Conservation (phyloP, 352 stramenopile species). For the Phytopythium kandeliae region DNA sequence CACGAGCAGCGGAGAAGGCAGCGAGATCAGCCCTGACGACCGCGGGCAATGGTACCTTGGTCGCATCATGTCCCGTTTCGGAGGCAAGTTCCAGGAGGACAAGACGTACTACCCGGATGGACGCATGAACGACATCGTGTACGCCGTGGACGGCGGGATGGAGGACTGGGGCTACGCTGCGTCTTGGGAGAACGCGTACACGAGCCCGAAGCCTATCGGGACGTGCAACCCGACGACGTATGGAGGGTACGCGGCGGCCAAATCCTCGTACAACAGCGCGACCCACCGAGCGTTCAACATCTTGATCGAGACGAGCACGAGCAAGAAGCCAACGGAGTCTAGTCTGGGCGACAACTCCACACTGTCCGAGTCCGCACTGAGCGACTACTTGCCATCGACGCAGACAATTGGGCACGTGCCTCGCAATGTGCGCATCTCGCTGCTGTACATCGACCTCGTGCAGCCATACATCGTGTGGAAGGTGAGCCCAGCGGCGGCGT, state of each 20-base stretch:
- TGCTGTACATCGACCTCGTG: conserved; percentile 91
- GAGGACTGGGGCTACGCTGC: conserved; percentile 94
- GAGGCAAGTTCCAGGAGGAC: conserved; percentile 60
- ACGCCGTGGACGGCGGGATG: conserved; percentile 93
- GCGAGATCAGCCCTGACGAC: conserved; percentile 50
- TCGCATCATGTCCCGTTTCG: conserved; percentile 54
- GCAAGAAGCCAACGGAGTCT: conserved; percentile 65
- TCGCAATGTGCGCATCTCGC: conserved; percentile 89
- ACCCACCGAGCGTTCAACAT: conserved; percentile 93
- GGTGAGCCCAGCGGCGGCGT: conserved; percentile 12
- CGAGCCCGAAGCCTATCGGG: conserved; percentile 35
- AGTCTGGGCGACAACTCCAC: conserved; percentile 62
- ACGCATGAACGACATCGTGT: conserved; percentile 94
- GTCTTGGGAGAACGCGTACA: conserved; percentile 69
- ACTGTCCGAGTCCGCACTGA: conserved; percentile 39
- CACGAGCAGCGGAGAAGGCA: conserved; percentile 18
- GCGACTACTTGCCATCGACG: conserved; percentile 32
- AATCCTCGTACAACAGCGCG: conserved; percentile 89
- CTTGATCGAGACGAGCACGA: conserved; percentile 90
- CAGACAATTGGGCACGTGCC: conserved; percentile 87
- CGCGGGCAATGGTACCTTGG: conserved; percentile 42
- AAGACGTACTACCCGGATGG: conserved; percentile 53
- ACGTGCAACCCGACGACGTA: conserved; percentile 81
- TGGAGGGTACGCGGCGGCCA: conserved; percentile 76
- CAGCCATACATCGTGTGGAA: conserved; percentile 88